Base-by-base conservation (phyloP, 2,329 filamentous ascomycete species). In the Talaromyces sp. region DNA sequence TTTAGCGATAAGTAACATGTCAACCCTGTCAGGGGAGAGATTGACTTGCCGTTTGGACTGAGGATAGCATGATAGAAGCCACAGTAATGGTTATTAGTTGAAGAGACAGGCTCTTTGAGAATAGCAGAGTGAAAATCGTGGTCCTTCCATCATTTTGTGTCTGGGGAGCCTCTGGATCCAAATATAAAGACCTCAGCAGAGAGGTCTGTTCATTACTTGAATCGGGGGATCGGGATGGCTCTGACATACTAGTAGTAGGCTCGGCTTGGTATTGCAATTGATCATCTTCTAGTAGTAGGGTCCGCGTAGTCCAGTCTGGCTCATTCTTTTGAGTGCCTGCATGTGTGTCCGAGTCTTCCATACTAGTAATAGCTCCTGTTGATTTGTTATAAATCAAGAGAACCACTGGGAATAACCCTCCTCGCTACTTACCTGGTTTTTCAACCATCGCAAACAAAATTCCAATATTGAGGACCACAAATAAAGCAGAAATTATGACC, bases 361-460 rank as follows among this genome's bases (percentile, higher is more conserved):
- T n/a, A n/a, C n/a, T n/a, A n/a, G n/a, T n/a, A n/a, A n/a, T n/a
- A n/a, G n/a, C n/a, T n/a, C n/a, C n/a, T n/a, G n/a, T n/a, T n/a
- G 24, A 27, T 5, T 27, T 27, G 24, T 9, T 9, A 27, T 27
- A 29, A 43, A 43, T 30, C n/a, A n/a, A n/a, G n/a, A n/a, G n/a
- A n/a, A n/a, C n/a, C n/a, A n/a, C n/a, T n/a, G n/a, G n/a, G n/a
- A n/a, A n/a, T n/a, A n/a, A n/a, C n/a, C n/a, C n/a, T n/a, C n/a
- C n/a, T n/a, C n/a, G n/a, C n/a, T n/a, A n/a, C n/a, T 32, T 42
- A 42, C 47, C 8, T 11, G 47, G 20, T 11, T 52, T 57, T 66
- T 87, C 85, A n/a, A 87, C 77, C 57, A 88, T 77, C 3, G 84
- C 64, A 1, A 83, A 62, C 14, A 85, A 79, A 75, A 87, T 80